phyloP scores from a whole-genome alignment of 331 rosid genomes.

The Cydonia oblonga region DNA sequence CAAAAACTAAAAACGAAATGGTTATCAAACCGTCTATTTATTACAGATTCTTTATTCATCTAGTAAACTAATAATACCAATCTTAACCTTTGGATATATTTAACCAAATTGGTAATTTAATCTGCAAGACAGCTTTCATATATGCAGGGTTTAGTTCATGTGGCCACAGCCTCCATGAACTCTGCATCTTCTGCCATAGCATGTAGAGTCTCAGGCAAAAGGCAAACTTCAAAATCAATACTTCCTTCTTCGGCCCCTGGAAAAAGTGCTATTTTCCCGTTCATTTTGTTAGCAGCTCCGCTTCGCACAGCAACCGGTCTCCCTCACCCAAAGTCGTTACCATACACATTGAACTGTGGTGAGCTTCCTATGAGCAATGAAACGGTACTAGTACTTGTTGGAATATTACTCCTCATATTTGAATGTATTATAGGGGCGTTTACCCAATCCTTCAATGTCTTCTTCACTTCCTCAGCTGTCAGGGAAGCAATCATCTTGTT shows the following conservation, averaged over 20 bases:
- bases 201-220: neutral
- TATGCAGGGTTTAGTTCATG: neutral
- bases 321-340: slow-evolving; percentile 18
- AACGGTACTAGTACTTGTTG: neutral
- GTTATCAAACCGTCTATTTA: neutral
- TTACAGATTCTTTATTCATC: neutral
- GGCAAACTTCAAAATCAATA: slow-evolving; percentile 17
- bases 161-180: neutral
- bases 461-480: neutral
- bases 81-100: neutral
- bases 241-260: slow-evolving; percentile 13
- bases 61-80: neutral
- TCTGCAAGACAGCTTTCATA: neutral
- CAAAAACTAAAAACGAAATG: too few relatives aligned
- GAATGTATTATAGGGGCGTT: neutral
- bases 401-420: neutral
- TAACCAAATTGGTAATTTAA: neutral
- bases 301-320: slow-evolving; percentile 2
- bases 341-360: slow-evolving; percentile 2
- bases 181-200: neutral
- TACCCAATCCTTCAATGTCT: neutral
- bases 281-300: neutral
- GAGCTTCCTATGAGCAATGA: neutral
- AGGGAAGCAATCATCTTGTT: neutral
- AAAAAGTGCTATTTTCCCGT: slow-evolving; percentile 3